These are phyloP conservation scores for Dryadomyces sulphureus DNA, from an alignment of 2,329 filamentous ascomycete species.

Conservation along the genomic window DNA sequence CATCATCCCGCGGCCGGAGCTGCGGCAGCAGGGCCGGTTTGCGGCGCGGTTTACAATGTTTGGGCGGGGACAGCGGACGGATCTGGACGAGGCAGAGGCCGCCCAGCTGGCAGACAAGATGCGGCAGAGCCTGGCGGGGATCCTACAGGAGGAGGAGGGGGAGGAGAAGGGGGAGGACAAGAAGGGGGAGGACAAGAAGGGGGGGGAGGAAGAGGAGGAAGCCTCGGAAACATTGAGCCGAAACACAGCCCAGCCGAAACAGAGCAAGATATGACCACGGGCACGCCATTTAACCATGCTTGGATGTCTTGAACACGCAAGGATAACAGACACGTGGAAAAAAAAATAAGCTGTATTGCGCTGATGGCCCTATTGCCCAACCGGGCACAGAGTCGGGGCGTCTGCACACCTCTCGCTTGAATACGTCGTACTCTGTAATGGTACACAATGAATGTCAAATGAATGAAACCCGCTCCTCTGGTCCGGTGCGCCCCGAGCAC, in stretches of 20 bases:
- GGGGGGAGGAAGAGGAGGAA: no score
- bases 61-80: conserved; percentile 55
- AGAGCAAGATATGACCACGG: background rate
- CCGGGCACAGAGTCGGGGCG: background rate
- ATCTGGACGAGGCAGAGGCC: conserved; percentile 65
- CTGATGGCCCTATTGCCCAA: background rate
- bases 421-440: no score
- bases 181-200: no score
- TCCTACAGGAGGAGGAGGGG: background rate
- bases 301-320: no score
- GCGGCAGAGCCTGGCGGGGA: conserved; percentile 6
- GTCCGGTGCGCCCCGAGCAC: background rate
- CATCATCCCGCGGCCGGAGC: conserved; percentile 71
- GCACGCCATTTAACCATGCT: no score
- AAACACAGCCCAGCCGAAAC: no score
- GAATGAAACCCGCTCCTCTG: background rate
- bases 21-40: conserved; percentile 33
- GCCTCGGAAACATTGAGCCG: no score
- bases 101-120: conserved; percentile 31
- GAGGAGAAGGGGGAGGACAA: background rate
- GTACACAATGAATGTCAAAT: background rate
- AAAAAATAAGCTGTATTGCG: no score
- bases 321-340: no score
- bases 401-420: background rate
- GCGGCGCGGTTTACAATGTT: conserved; percentile 71